A percentile compares a stretch with the other conserved stretches of the same genome.
phyloP scores from a whole-genome alignment of 208 protist species.

The Wallacemonas collosoma region DNA sequence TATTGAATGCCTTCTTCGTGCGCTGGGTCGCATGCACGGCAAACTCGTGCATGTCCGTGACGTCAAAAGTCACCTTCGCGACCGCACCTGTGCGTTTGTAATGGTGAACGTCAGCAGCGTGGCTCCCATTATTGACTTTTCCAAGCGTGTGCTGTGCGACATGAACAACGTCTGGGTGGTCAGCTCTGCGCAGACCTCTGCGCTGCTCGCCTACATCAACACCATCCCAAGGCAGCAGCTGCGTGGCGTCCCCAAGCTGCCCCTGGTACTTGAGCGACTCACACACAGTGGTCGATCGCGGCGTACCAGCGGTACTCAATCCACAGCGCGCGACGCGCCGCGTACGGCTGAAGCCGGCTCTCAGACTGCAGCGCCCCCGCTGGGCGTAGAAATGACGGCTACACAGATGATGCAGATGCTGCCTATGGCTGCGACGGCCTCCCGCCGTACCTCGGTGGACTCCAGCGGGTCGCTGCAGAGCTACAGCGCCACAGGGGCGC shows the following conservation, averaged over 20 bases:
- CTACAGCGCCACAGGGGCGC: neutral
- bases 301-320: constrained; percentile 18
- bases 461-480: constrained; percentile 5
- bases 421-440: neutral
- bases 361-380: neutral
- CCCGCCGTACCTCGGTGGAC: neutral
- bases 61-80: constrained; percentile 81
- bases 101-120: constrained; percentile 70
- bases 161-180: constrained; percentile 79
- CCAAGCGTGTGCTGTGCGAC: constrained; percentile 82
- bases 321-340: constrained; percentile 1
- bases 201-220: constrained; percentile 56
- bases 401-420: neutral
- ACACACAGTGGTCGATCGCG: constrained; percentile 31
- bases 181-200: constrained; percentile 28
- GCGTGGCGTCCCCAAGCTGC: constrained; percentile 74
- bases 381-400: neutral
- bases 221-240: constrained; percentile 63
- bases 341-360: neutral
- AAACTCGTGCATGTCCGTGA: constrained; percentile 65
- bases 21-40: constrained; percentile 53
- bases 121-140: constrained; percentile 51
- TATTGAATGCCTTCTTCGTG: constrained; percentile 65
- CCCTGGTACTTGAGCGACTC: constrained; percentile 76
- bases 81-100: constrained; percentile 85